Evolutionary conservation across 345 rosid genomes (phyloP).

Genomic region (Theobroma cacao): DNA sequence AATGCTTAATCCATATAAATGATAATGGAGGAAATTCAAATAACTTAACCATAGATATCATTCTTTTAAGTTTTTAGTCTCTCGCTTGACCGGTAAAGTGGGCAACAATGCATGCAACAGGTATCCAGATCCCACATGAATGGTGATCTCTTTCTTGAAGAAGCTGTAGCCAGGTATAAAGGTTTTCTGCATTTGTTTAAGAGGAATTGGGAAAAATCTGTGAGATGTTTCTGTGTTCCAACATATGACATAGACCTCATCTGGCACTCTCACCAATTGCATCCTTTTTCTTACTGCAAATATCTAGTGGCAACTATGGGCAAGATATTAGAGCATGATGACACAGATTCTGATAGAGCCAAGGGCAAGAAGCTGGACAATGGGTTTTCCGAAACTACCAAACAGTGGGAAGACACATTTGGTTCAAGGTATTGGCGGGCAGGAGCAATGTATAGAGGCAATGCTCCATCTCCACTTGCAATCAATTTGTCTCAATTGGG

Average conservation of each 20-base stretch:
- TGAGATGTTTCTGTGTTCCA: conserved; percentile 26
- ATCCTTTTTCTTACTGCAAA: conserved; percentile 19
- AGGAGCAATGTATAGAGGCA: conserved; percentile 44
- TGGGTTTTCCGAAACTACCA: conserved; percentile 39
- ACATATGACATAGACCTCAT: conserved; percentile 36
- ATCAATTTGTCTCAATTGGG: conserved; percentile 6
- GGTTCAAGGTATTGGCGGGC: conserved; percentile 44
- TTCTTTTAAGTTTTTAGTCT: neutral
- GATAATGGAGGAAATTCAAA: no score
- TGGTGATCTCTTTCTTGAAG: conserved; percentile 20
- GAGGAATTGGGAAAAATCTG: conserved; percentile 24
- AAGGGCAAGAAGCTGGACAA: conserved; percentile 40
- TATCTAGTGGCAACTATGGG: conserved; percentile 28
- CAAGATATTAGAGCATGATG: conserved; percentile 39
- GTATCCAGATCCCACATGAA: conserved; percentile 22
- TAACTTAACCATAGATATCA: no score
- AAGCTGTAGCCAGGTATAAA: conserved; percentile 28
- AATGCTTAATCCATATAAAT: neutral
- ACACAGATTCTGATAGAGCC: conserved; percentile 41
- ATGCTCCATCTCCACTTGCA: no score
- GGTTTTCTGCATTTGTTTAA: conserved; percentile 35
- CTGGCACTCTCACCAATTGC: conserved; percentile 27
- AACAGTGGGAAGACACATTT: conserved; percentile 42
- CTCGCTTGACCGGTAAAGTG: neutral
- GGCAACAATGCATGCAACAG: conserved; percentile 12